A percentile compares a stretch with the other conserved stretches of the same genome.
These are phyloP conservation scores for Amniculicola lignicola DNA, from an alignment of 495 filamentous ascomycete genomes.

Conservation along the genomic window DNA sequence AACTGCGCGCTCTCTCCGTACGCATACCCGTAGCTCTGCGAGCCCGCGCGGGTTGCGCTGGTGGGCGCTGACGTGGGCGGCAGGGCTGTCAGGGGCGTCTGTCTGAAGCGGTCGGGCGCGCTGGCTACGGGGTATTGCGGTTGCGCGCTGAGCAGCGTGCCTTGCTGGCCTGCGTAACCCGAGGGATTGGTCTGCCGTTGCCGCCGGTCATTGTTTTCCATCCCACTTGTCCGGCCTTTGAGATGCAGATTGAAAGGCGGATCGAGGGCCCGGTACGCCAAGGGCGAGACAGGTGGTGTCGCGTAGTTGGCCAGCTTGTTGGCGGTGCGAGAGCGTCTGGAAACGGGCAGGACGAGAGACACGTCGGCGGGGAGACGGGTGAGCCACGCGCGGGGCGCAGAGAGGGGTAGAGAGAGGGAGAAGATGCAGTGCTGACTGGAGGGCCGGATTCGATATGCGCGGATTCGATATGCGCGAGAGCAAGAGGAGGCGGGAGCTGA, in stretches of 20 bases:
- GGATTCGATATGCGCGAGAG: neutral
- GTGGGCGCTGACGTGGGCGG: constrained; percentile 35
- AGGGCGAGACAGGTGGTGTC: constrained; percentile 44
- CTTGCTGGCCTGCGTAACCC: constrained; percentile 36
- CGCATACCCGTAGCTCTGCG: constrained; percentile 51
- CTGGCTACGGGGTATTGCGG: constrained; percentile 34
- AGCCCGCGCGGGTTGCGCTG: constrained; percentile 42
- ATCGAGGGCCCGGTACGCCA: constrained; percentile 40
- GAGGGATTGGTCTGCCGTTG: constrained; percentile 37
- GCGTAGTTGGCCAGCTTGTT: constrained; percentile 45
- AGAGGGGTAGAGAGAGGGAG: neutral
- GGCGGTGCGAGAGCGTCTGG: constrained; percentile 1
- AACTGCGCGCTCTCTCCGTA: constrained; percentile 55
- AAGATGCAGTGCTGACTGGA: neutral
- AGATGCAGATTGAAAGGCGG: constrained; percentile 23
- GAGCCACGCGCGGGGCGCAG: neutral
- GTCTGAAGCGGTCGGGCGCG: constrained; percentile 39
- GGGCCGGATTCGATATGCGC: neutral
- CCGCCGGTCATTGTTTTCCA: constrained; percentile 45
- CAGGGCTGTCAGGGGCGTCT: constrained; percentile 30
- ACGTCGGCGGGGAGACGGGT: neutral
- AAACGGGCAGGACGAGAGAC: neutral
- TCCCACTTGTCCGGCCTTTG: constrained; percentile 35
- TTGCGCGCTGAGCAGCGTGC: constrained; percentile 24
- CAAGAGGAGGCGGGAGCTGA: neutral